phyloP scores from a whole-genome alignment of 2,329 filamentous ascomycete species.

The Colletotrichum spaethianum region DNA sequence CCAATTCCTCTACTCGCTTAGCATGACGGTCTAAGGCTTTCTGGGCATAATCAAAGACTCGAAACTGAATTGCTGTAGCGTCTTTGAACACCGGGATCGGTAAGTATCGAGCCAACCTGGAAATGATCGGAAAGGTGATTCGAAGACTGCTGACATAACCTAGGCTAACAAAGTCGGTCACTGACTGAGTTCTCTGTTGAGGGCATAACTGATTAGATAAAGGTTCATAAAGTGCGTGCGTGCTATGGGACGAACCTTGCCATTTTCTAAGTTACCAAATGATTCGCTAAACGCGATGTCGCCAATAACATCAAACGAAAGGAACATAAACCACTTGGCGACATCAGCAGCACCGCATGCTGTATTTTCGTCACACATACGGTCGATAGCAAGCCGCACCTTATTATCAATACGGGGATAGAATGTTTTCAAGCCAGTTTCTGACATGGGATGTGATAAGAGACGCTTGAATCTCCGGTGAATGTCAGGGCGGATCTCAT shows the following conservation, averaged over 20 bases:
- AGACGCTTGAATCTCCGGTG: constrained; percentile 56
- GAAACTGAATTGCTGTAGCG: constrained; percentile 19
- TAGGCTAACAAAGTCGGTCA: constrained; percentile 30
- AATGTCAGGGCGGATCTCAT: constrained; percentile 18
- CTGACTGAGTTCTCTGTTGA: too few relatives aligned
- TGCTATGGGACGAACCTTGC: constrained; percentile 55
- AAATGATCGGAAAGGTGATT: constrained; percentile 21
- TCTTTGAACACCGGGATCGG: constrained; percentile 36
- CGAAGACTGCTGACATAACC: constrained; percentile 33
- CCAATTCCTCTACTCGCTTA: constrained; percentile 17
- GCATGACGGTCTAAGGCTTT: constrained; percentile 29
- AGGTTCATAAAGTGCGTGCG: too few relatives aligned
- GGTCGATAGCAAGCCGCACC: constrained; percentile 58
- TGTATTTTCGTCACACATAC: constrained; percentile 59
- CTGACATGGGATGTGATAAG: constrained; percentile 58
- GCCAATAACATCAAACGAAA: constrained; percentile 56
- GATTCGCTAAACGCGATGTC: constrained; percentile 49
- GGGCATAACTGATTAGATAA: too few relatives aligned
- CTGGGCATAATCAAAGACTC: constrained; percentile 33
- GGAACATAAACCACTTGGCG: constrained; percentile 68
- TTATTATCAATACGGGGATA: constrained; percentile 54
- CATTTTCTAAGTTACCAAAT: constrained; percentile 46
- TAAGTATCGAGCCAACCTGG: constrained; percentile 16
- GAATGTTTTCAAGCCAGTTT: constrained; percentile 53
- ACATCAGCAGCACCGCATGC: constrained; percentile 59